phyloP scores from a whole-genome alignment of 345 rosid species.

The Erodium maritimum region DNA sequence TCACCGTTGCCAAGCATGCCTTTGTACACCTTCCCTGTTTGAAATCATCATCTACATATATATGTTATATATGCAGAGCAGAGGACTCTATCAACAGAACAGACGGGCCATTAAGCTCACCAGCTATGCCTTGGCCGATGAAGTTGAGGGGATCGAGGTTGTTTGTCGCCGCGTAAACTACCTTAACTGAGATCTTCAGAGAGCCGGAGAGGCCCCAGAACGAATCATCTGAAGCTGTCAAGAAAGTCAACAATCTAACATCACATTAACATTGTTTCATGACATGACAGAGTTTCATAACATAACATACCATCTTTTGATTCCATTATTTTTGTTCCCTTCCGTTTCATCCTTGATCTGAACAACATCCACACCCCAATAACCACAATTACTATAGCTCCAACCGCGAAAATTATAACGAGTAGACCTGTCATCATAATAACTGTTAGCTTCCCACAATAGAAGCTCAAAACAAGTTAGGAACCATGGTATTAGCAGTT shows the following conservation, averaged over 20 bases:
- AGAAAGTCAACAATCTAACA: not conserved
- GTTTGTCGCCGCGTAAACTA: constrained; percentile 42
- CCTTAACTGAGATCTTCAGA: constrained; percentile 28
- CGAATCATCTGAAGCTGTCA: constrained; percentile 13
- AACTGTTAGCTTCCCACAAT: not conserved
- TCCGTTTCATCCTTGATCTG: constrained; percentile 8
- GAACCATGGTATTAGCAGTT: no score
- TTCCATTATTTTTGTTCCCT: constrained; percentile 8
- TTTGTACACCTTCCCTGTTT: constrained; percentile 53
- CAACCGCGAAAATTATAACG: constrained; percentile 20
- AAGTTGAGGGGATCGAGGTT: constrained; percentile 33
- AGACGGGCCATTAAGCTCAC: constrained; percentile 18
- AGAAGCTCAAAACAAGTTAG: not conserved
- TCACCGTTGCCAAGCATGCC: constrained; percentile 34
- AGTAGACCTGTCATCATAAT: constrained; percentile 17
- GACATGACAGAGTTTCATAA: not conserved
- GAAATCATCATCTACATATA: no score
- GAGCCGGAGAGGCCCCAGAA: constrained; percentile 12
- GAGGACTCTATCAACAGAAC: not conserved
- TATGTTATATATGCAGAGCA: not conserved
- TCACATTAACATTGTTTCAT: no score
- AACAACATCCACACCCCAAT: constrained; percentile 20
- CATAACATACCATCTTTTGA: constrained; percentile 12
- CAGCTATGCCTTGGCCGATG: constrained; percentile 56
- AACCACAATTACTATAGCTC: constrained; percentile 7